Evolutionary conservation across 768 basidiomycete species (phyloP), one percentile per base, ranked within the genome.

Genomic region (Boletus fagicola): DNA sequence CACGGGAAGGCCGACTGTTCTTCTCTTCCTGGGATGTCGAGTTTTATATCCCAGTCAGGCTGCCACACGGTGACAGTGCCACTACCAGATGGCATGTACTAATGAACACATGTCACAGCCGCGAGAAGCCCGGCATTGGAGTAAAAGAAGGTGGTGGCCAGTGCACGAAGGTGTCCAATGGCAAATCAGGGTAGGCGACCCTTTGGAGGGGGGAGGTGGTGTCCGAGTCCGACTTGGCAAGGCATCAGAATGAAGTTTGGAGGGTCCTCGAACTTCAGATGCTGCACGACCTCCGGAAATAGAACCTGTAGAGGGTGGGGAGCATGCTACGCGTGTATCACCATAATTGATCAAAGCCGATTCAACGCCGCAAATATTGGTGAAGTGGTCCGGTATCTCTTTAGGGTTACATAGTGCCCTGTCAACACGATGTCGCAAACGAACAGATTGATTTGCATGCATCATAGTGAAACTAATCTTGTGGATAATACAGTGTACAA

Each of bases 11-110:
- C 54, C 13, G 36, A 40, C 22, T 43, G 58, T 13, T 40, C 54
- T 48, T 28, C 61, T 35, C 40, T 30, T 24, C 45, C 31, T 49
- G 52, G 54, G 40, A 43, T 11, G 47, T 20, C 43, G 35, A 42
- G 51, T 54, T 42, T 61, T 67, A 56, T 67, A 68, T 67, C 57
- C 64, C 40, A 48, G 24, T 15, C 58, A 39, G 38, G 7, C 39
- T 68, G 66, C 66, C 66, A 59, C 66, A 67, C 61, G 61, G 49
- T 24, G 53, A 65, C 63, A 62, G 62, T 49, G 66, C 66, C 66
- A 68, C 58, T 66, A 49, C 57, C 66, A 67, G 67, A 66, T 63
- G 66, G 66, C 61, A 13, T 57, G 35, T 57, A n/a, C n/a, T n/a
- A 59, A 49, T 59, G 51, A 63, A 36, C 48, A 39, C 46, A 48